A percentile compares a stretch with the other conserved stretches of the same genome.
Evolutionary conservation across 192 early-diverging fungal genomes (phyloP).

Genomic region (Coemansia aciculifera): DNA sequence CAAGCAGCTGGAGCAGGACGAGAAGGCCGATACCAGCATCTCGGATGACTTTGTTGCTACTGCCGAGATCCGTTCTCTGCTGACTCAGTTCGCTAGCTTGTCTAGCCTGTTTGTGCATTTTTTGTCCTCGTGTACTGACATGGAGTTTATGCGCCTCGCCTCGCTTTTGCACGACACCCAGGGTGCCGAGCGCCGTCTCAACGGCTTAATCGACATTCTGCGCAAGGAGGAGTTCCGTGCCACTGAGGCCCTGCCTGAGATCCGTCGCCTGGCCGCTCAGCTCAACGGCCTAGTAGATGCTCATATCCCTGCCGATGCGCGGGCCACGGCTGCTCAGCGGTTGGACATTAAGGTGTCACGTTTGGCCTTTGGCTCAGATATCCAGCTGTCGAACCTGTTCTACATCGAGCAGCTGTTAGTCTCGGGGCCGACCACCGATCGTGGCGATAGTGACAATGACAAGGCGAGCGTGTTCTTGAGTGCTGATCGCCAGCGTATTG

Average conservation of each 20-base stretch:
- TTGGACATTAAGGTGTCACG: constrained; percentile 55
- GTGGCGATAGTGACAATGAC: neutral
- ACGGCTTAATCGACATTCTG: constrained; percentile 71
- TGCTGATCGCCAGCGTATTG: constrained; percentile 24
- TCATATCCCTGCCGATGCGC: constrained; percentile 56
- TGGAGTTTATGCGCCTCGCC: constrained; percentile 71
- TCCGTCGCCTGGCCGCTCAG: constrained; percentile 68
- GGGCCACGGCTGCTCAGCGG: constrained; percentile 55
- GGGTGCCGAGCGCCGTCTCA: constrained; percentile 76
- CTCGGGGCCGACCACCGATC: neutral
- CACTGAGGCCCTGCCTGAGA: constrained; percentile 63
- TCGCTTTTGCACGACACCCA: constrained; percentile 76
- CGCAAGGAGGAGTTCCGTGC: constrained; percentile 78
- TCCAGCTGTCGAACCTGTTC: constrained; percentile 61
- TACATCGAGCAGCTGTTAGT: constrained; percentile 41
- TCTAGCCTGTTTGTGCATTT: constrained; percentile 68
- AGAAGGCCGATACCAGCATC: constrained; percentile 55
- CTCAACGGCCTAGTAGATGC: constrained; percentile 66
- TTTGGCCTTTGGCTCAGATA: constrained; percentile 69
- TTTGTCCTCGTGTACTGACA: constrained; percentile 65
- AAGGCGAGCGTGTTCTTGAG: constrained; percentile 4
- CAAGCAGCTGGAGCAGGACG: constrained; percentile 71
- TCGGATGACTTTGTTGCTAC: constrained; percentile 57
- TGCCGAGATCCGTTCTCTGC: constrained; percentile 38
- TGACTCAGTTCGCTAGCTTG: constrained; percentile 62